These are phyloP conservation scores for Coniochaeta prunicola DNA, from an alignment of 2,329 filamentous ascomycete species.

Conservation along the genomic window DNA sequence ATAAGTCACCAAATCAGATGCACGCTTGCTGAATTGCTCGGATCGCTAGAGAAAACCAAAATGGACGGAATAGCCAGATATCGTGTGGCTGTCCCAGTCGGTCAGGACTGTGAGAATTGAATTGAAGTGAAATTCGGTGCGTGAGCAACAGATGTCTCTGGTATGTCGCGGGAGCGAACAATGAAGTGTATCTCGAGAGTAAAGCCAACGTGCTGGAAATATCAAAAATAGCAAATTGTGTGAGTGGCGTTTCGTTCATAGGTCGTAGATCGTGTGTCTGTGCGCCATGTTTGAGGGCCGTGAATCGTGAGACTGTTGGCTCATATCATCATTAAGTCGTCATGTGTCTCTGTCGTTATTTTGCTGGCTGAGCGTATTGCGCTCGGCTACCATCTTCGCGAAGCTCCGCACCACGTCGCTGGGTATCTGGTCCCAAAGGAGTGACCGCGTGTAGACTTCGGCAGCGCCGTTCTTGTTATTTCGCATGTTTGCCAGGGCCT, in stretches of 20 bases:
- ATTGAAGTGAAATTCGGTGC: constrained; percentile 26
- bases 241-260: constrained; percentile 2
- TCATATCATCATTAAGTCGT: constrained; percentile 16
- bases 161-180: constrained; percentile 18
- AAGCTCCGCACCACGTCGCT: constrained; percentile 88
- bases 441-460: constrained; percentile 85
- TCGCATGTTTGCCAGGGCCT: constrained; percentile 75
- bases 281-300: constrained; percentile 8
- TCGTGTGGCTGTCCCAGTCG: constrained; percentile 11
- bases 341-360: constrained; percentile 33
- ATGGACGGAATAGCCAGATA: constrained; percentile 7
- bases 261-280: background rate
- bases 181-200: constrained; percentile 21
- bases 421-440: constrained; percentile 92
- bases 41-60: constrained; percentile 10
- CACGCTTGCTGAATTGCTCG: constrained; percentile 21
- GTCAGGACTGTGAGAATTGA: constrained; percentile 1
- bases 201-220: constrained; percentile 10
- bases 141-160: constrained; percentile 36
- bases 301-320: constrained; percentile 8
- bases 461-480: constrained; percentile 67
- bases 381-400: constrained; percentile 81
- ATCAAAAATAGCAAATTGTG: constrained; percentile 1
- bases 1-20: constrained; percentile 25
- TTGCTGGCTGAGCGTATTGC: constrained; percentile 38